Conservation (phyloP, 23 red algal species). For the Gracilariopsis chorda region DNA sequence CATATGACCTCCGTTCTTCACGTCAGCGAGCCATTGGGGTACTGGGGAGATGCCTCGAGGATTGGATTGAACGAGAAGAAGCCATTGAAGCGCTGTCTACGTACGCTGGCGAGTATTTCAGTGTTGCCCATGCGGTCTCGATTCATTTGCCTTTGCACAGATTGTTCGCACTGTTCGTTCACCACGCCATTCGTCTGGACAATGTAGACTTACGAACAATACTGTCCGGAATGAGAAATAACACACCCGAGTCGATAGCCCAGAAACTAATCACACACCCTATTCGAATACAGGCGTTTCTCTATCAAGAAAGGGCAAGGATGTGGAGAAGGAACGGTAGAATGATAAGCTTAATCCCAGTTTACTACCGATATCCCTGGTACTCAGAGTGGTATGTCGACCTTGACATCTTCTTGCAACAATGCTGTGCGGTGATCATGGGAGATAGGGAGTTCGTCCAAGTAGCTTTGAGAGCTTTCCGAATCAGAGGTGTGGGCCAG, state of each 20-base stretch:
- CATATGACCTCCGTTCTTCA: not conserved
- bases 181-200: constrained; percentile 48
- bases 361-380: constrained; percentile 36
- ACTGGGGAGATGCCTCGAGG: constrained; percentile 31
- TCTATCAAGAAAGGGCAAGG: constrained; percentile 64
- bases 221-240: not conserved
- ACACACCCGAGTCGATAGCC: constrained; percentile 29
- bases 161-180: constrained; percentile 62
- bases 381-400: constrained; percentile 81
- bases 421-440: constrained; percentile 39
- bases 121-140: constrained; percentile 42
- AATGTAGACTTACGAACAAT: not conserved
- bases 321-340: constrained; percentile 87
- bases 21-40: constrained; percentile 10
- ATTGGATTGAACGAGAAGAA: constrained; percentile 47
- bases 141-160: constrained; percentile 80
- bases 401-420: constrained; percentile 74
- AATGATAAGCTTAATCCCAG: not conserved
- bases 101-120: constrained; percentile 22
- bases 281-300: constrained; percentile 38
- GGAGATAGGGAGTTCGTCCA: constrained; percentile 16
- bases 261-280: constrained; percentile 18
- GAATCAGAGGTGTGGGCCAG: constrained; percentile 12
- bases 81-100: constrained; percentile 4
- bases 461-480: constrained; percentile 24